Evolutionary conservation across 768 basidiomycete species (phyloP), one percentile per base, ranked within the genome.

Genomic region (Tulasnella sp.): DNA sequence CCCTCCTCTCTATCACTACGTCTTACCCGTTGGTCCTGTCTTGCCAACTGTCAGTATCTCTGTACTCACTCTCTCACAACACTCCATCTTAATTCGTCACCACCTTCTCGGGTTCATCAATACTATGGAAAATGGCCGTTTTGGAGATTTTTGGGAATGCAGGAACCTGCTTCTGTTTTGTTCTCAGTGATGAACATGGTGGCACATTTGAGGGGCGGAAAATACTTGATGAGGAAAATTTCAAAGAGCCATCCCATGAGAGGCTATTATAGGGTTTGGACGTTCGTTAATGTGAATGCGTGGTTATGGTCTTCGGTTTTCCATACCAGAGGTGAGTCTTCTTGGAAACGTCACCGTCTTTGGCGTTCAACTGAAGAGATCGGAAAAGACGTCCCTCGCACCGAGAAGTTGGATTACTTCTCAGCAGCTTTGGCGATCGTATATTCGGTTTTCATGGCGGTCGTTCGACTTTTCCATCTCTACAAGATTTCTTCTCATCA

Each of bases 91-190:
- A 25, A 6, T 45, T 50, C n/a, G 22, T 19, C 16, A 7, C 29
- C 34, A 9, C 29, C 33, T 9, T 57, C 50, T 3, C 40, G 32
- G 2, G 66, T 85, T 1, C 75, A 84, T 37, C 91, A 95, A 58
- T 92, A 85, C 64, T 77, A 89, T 59, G 95, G 93, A 13, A 98
- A 98, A 69, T 98, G 93, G 93, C 88, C 92, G 0, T 98, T 99
- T 64, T 83, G 80, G 76, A 74, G 92, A 27, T 68, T 84, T 19
- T 67, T 70, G n/a, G 88, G 91, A 27, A 82, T 89, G 65, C 93
- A 98, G 61, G 93, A 99, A 65, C 92, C 93, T 5, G 83, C 91
- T 6, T 86, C 87, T 2, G 91, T 95, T 53, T 65, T 76, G 31
- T 95, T 96, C 68, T 91, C 87, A 12, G 59, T 95, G n/a, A 67